Evolutionary conservation across 768 basidiomycete genomes (phyloP), one percentile per base, ranked within the genome.

Genomic region (Hypholoma sublateritium): DNA sequence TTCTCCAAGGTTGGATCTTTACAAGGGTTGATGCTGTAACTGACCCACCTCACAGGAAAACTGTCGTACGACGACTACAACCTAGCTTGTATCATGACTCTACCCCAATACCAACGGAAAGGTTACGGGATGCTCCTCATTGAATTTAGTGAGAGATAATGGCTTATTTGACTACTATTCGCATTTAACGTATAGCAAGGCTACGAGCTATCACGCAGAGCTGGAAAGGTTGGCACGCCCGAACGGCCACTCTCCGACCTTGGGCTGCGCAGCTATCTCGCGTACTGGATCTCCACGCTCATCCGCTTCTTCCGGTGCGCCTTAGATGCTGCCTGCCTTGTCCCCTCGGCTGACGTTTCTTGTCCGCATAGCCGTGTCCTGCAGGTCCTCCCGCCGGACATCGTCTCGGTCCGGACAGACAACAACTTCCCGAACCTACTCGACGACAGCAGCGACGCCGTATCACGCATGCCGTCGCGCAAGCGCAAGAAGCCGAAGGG

Each of bases 41-140:
- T 46, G 28, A 28, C 9, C 5, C 12, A 24, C 12, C 1, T 44
- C 43, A 6, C 53, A 95, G 92, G 97, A 99, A 98, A 98, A 69
- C 69, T 89, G 32, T 96, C 95, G 1, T 96, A 94, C 61, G 97
- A 99, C 63, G 92, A 96, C 64, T 97, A 95, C 74, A 99, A 99
- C 67, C 82, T 99, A 8, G 96, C 96, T 3, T 95, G 93, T 70
- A 99, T 99, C 64, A 87, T 98, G 63, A 92, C 91, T 6, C 83
- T 99, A 41, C 97, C 97, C 1, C 97, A 95, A 16, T 93, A 88
- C 66, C 96, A 98, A 66, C 81, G 86, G 56, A 83, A 87, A 63
- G 91, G 94, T 5, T 97, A 89, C 65, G 97, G 96, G 2, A 93
- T 92, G 80, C 86, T 98, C 22, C 81, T 99, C 80, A 98, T 98